phyloP scores from a whole-genome alignment of 2,329 filamentous ascomycete species.

The Monilinia polystroma region DNA sequence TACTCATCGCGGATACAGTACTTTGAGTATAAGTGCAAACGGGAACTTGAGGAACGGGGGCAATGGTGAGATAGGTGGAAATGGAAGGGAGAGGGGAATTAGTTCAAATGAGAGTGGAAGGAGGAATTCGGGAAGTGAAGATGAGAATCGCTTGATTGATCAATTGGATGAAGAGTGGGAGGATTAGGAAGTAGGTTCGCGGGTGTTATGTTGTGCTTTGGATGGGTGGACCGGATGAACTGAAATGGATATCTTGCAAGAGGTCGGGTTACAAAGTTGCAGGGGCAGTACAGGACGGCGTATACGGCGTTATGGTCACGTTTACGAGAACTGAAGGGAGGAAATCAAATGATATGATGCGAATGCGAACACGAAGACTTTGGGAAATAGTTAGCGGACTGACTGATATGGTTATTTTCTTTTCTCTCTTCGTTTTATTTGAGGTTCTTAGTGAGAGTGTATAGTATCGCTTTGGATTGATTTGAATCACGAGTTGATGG shows the following conservation, averaged over 20 bases:
- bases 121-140: conserved; percentile 51
- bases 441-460: neutral
- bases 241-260: neutral
- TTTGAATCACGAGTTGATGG: neutral
- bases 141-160: conserved; percentile 92
- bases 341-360: neutral
- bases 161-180: conserved; percentile 98
- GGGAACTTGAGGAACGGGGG: conserved; percentile 45
- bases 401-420: neutral
- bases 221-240: neutral
- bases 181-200: conserved; percentile 49
- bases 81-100: conserved; percentile 4
- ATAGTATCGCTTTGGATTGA: neutral
- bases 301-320: neutral
- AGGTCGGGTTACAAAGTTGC: neutral
- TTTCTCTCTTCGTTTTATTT: neutral
- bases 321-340: neutral
- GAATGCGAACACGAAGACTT: neutral
- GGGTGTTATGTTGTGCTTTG: neutral
- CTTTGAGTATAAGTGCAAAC: conserved; percentile 56
- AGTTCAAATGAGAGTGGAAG: conserved; percentile 13
- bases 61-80: neutral
- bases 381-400: neutral
- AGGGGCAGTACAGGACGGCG: neutral
- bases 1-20: conserved; percentile 63